These are phyloP conservation scores for Trichoderma oligosporum DNA, from an alignment of 2,329 filamentous ascomycete species.

Conservation along the genomic window DNA sequence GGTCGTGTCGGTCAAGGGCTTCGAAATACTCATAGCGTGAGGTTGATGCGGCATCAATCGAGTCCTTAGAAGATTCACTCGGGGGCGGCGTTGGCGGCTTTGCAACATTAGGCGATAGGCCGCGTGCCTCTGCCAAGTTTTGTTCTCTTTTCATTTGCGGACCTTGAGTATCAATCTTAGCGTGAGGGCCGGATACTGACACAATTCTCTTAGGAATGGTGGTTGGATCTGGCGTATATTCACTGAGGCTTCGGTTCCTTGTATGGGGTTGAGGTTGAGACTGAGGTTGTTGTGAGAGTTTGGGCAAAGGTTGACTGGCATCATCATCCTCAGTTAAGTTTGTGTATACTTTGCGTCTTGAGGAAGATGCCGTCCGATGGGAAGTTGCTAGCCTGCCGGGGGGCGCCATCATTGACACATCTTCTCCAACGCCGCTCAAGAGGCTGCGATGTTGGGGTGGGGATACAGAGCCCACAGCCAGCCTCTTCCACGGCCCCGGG, in stretches of 20 bases:
- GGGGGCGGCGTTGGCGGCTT: slow-evolving; percentile 77
- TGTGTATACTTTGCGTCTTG: slow-evolving; percentile 56
- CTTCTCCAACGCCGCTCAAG: slow-evolving; percentile 29
- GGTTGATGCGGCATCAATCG: slow-evolving; percentile 31
- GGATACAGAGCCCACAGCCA: slow-evolving; percentile 47
- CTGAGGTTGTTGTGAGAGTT: slow-evolving; percentile 23
- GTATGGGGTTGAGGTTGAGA: slow-evolving; percentile 54
- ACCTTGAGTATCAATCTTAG: slow-evolving; percentile 37
- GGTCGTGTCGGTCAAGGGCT: slow-evolving; percentile 61
- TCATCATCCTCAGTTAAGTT: slow-evolving; percentile 31
- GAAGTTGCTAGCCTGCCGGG: slow-evolving; percentile 52
- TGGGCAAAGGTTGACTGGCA: slow-evolving; percentile 30
- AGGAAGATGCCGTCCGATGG: slow-evolving; percentile 46
- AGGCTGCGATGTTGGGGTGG: slow-evolving; percentile 29
- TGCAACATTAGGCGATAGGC: slow-evolving; percentile 58
- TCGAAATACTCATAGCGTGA: slow-evolving; percentile 61
- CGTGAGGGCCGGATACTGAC: slow-evolving; percentile 64
- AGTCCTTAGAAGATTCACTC: slow-evolving; percentile 62
- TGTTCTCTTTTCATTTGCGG: slow-evolving; percentile 66
- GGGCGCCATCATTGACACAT: slow-evolving; percentile 46
- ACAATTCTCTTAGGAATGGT: slow-evolving; percentile 67
- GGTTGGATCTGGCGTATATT: slow-evolving; percentile 68
- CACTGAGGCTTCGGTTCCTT: slow-evolving; percentile 81
- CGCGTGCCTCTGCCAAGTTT: slow-evolving; percentile 74
- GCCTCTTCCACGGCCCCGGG: slow-evolving; percentile 61